phyloP scores from a whole-genome alignment of 2,329 filamentous ascomycete species.

The Cladosporium sp. region DNA sequence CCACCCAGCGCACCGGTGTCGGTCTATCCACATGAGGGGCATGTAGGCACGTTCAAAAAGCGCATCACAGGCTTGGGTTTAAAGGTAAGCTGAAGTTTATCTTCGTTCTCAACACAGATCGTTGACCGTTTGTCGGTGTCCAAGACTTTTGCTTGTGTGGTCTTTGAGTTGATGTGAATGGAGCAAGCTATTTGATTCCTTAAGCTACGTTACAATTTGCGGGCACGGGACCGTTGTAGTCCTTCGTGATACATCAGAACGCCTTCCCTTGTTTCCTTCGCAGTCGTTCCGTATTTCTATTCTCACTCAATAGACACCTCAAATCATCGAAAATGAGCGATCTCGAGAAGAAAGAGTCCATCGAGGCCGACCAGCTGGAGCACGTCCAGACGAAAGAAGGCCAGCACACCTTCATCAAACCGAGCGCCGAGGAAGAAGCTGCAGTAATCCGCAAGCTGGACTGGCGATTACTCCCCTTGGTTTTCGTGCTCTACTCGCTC shows the following conservation, averaged over 20 bases:
- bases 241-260: background rate
- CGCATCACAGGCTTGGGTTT: background rate
- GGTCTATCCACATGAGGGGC: too few relatives aligned
- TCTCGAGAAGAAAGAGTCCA: slow-evolving; percentile 14
- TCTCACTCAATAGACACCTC: too few relatives aligned
- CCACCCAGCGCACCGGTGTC: too few relatives aligned
- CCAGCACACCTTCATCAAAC: slow-evolving; percentile 17
- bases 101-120: background rate
- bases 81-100: background rate
- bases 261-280: background rate
- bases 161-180: background rate
- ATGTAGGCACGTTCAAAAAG: background rate
- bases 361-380: slow-evolving; percentile 10
- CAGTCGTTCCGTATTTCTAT: background rate
- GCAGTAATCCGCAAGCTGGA: slow-evolving; percentile 32
- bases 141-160: background rate
- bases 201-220: too few relatives aligned
- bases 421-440: slow-evolving; percentile 25
- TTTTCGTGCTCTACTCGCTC: slow-evolving; percentile 31
- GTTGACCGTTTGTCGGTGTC: background rate
- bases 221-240: too few relatives aligned
- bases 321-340: slow-evolving; percentile 9
- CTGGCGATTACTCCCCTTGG: slow-evolving; percentile 26
- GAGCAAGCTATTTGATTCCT: background rate
- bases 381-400: slow-evolving; percentile 9